Base-by-base conservation (phyloP, 768 basidiomycete species). In the Vararia minispora region DNA sequence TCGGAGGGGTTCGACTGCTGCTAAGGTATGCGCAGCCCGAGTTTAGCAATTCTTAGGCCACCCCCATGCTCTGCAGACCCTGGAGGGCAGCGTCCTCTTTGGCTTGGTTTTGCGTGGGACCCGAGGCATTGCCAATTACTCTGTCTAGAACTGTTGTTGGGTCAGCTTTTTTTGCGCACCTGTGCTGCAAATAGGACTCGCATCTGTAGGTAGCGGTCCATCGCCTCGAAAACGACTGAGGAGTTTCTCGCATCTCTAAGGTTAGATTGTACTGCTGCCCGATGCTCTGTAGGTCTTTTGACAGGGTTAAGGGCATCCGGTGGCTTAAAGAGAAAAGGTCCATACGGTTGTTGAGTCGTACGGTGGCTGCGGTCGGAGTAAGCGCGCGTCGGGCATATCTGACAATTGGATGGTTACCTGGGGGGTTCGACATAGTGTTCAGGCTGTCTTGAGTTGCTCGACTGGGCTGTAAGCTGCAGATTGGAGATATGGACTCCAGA, bases 91-190 rank as follows among this genome's bases (percentile, higher is more conserved):
- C 62, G 23, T 37, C 42, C 28, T 65, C 60, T 43, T 54, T 62
- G 6, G 62, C 61, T 1, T 34, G 8, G 58, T 49, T 47, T 76
- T 72, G 30, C 61, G 59, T 3, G 49, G 22, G 9, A 66, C n/a
- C 72, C 1, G 49, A 58, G 5, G 65, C 75, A 9, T 58, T 60
- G 22, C 75, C 78, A 53, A 61, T 64, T 6, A 62, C 56, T 40
- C 63, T 55, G 6, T 68, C 72, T 22, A 56, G 47, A 28, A 78
- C 77, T 79, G n/a, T n/a, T n/a, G n/a, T n/a, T n/a, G n/a, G n/a
- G n/a, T n/a, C n/a, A n/a, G n/a, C n/a, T n/a, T n/a, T n/a, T n/a
- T n/a, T n/a, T n/a, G n/a, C n/a, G n/a, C n/a, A n/a, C n/a, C n/a
- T n/a, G n/a, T n/a, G n/a, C 4, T 13, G n/a, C 16, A 35, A 21